These are phyloP conservation scores for Silybum marianum DNA, from an alignment of 129 eudicot genomes.

Conservation along the genomic window DNA sequence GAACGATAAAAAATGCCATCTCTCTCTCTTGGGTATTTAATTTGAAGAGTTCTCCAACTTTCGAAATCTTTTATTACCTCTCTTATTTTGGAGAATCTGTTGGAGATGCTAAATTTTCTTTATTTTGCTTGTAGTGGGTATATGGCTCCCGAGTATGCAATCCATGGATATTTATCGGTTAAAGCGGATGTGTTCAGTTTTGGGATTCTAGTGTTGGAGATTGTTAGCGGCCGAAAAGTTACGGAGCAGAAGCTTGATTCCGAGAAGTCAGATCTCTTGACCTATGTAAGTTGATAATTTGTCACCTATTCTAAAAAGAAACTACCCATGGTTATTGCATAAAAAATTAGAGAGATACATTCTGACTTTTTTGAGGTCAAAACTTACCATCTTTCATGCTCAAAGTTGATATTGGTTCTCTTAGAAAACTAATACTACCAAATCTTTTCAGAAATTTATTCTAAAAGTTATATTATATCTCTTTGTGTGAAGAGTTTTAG, in stretches of 20 bases:
- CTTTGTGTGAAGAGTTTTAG: background rate
- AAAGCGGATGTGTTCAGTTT: slow-evolving; percentile 88
- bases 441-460: background rate
- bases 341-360: background rate
- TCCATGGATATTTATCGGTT: slow-evolving; percentile 79
- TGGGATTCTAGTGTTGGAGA: slow-evolving; percentile 74
- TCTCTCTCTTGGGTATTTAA: too few species aligned
- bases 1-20: too few species aligned
- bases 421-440: background rate
- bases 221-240: slow-evolving; percentile 83
- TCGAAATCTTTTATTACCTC: too few species aligned
- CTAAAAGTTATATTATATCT: background rate
- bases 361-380: background rate
- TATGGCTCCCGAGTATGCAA: slow-evolving; percentile 94
- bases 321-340: background rate
- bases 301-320: background rate
- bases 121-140: slow-evolving; percentile 60
- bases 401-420: background rate
- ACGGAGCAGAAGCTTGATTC: slow-evolving; percentile 42
- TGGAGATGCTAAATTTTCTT: too few species aligned
- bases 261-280: slow-evolving; percentile 72
- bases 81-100: too few species aligned
- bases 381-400: background rate
- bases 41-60: too few species aligned
- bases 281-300: slow-evolving; percentile 61